phyloP scores from a whole-genome alignment of 352 stramenopile species.

The Phytophthora brassicae region DNA sequence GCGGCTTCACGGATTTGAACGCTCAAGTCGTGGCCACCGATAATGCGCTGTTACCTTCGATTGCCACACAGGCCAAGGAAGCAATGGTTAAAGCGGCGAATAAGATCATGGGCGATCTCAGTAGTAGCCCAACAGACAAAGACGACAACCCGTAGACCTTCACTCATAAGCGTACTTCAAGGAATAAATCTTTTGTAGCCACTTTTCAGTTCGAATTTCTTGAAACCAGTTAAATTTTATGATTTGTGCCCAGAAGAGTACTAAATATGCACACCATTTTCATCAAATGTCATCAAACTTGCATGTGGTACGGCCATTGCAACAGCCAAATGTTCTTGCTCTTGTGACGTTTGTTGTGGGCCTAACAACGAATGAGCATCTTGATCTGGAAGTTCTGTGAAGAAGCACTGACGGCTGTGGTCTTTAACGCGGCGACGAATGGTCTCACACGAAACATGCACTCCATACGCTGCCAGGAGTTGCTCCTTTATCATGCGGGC shows the following conservation, averaged over 20 bases:
- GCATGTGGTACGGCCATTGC: constrained; percentile 2
- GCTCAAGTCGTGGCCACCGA: constrained; percentile 29
- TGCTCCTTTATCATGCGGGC: constrained; percentile 63
- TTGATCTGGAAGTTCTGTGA: neutral
- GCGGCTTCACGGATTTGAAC: constrained; percentile 26
- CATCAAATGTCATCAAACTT: constrained; percentile 13
- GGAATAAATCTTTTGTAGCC: too few species aligned
- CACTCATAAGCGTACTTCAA: neutral
- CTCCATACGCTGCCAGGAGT: constrained; percentile 42
- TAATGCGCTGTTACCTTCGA: constrained; percentile 21
- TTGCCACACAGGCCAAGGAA: constrained; percentile 22
- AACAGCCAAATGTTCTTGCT: neutral
- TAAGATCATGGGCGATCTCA: constrained; percentile 20
- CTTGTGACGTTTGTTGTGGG: neutral
- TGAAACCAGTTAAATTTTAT: too few species aligned
- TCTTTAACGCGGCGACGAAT: constrained; percentile 70
- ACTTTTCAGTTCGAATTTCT: too few species aligned
- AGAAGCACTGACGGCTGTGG: constrained; percentile 42
- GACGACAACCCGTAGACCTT: constrained; percentile 10
- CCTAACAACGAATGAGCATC: neutral
- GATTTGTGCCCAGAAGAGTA: neutral
- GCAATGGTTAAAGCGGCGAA: constrained; percentile 18
- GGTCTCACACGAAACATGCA: constrained; percentile 70
- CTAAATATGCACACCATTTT: constrained; percentile 24
- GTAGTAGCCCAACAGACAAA: constrained; percentile 3